Evolutionary conservation across 225 moss, liverwort and hornwort genomes (phyloP).

Genomic region (Ulota crispa): DNA sequence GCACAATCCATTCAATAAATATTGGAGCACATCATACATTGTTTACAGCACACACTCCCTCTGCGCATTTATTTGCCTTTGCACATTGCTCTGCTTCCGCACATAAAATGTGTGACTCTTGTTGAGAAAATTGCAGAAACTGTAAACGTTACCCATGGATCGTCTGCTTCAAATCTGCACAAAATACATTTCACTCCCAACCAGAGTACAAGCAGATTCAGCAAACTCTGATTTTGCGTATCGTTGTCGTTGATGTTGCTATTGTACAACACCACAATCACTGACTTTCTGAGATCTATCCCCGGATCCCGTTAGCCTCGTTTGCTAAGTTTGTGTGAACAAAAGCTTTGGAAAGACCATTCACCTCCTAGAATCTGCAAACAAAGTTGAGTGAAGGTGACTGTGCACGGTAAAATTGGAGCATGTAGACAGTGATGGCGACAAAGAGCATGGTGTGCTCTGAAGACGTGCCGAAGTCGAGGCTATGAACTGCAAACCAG

Average conservation of each 20-base stretch:
- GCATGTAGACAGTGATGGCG: not conserved
- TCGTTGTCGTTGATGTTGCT: slow-evolving; percentile 5
- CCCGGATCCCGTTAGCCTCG: not conserved
- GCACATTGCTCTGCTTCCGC: not conserved
- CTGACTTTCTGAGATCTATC: not conserved
- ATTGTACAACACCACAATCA: not conserved
- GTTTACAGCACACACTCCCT: too few species aligned
- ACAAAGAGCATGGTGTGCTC: too few species aligned
- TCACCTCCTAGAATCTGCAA: not conserved
- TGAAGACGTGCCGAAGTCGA: too few species aligned
- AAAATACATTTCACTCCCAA: not conserved
- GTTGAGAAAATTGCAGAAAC: not conserved
- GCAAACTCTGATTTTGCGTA: not conserved
- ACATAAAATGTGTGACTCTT: not conserved
- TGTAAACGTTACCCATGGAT: not conserved
- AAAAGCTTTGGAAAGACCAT: not conserved
- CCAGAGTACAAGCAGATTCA: not conserved
- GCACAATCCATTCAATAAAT: not conserved
- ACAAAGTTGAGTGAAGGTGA: not conserved
- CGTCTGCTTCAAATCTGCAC: not conserved
- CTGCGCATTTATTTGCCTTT: not conserved
- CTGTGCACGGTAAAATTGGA: not conserved
- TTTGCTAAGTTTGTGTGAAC: not conserved
- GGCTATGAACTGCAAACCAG: not conserved
- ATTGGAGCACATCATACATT: not conserved